These are phyloP conservation scores for Leucocoprinus leucothites DNA, from an alignment of 768 basidiomycete genomes.

Conservation along the genomic window DNA sequence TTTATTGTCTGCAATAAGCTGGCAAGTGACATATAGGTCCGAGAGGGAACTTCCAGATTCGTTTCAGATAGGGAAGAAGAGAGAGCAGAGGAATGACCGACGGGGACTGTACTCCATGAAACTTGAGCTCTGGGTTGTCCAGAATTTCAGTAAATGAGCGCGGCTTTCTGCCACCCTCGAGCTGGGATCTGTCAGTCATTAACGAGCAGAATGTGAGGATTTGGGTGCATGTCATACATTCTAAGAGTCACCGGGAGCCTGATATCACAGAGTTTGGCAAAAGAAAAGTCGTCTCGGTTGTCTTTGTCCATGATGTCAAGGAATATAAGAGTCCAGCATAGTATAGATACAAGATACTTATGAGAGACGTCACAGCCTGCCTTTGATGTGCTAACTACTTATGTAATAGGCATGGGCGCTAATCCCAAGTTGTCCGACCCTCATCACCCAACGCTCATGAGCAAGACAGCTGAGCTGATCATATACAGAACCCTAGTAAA, in stretches of 20 bases:
- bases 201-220: background rate
- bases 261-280: conserved; percentile 86
- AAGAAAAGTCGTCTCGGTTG: conserved; percentile 85
- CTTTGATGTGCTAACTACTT: no score
- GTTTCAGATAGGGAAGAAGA: conserved; percentile 20
- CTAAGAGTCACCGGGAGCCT: conserved; percentile 85
- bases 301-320: conserved; percentile 44
- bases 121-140: conserved; percentile 77
- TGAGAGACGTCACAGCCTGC: no score
- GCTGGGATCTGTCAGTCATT: conserved; percentile 56
- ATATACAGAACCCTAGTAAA: no score
- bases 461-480: no score
- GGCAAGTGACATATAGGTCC: conserved; percentile 92
- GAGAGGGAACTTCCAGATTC: conserved; percentile 66
- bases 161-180: conserved; percentile 79
- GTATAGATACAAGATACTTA: background rate
- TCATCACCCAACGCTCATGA: no score
- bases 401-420: no score
- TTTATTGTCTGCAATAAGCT: conserved; percentile 91
- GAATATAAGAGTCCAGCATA: background rate
- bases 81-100: conserved; percentile 51
- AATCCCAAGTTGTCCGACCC: no score
- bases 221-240: conserved; percentile 47
- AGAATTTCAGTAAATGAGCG: conserved; percentile 75
- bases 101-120: conserved; percentile 82